phyloP scores from a whole-genome alignment of 2,329 filamentous ascomycete genomes.

The Shiraia bambusicola region DNA sequence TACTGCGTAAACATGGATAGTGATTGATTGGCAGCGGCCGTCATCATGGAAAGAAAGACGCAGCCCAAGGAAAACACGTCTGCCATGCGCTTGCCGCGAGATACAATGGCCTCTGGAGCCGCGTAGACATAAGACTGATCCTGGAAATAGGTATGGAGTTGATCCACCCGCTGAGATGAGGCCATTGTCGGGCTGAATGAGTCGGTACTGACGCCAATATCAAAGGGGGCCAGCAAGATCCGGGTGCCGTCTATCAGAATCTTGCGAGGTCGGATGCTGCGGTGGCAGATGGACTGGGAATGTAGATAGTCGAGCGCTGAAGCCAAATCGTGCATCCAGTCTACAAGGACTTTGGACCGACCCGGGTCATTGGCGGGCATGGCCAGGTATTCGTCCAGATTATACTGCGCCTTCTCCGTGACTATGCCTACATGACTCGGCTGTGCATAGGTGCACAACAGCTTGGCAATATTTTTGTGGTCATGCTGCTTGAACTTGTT shows the following conservation, averaged over 20 bases:
- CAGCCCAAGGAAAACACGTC: slow-evolving; percentile 46
- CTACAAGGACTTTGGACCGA: slow-evolving; percentile 39
- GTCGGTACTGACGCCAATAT: slow-evolving; percentile 34
- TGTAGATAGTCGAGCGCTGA: slow-evolving; percentile 44
- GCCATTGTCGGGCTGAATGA: slow-evolving; percentile 31
- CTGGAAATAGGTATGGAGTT: slow-evolving; percentile 33
- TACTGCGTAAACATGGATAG: slow-evolving; percentile 39
- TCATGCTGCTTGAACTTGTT: slow-evolving; percentile 42
- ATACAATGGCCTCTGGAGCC: slow-evolving; percentile 41
- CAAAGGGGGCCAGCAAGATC: slow-evolving; percentile 41
- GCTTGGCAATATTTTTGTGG: slow-evolving; percentile 42
- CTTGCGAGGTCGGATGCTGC: slow-evolving; percentile 43
- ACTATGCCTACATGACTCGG: slow-evolving; percentile 41
- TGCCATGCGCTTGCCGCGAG: slow-evolving; percentile 40
- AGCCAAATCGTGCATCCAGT: slow-evolving; percentile 46
- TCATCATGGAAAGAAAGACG: slow-evolving; percentile 44
- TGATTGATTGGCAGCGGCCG: slow-evolving; percentile 40
- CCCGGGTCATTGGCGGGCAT: slow-evolving; percentile 31
- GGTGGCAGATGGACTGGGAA: slow-evolving; percentile 40
- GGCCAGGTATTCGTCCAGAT: slow-evolving; percentile 42
- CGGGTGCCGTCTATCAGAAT: slow-evolving; percentile 42
- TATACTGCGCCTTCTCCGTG: slow-evolving; percentile 37
- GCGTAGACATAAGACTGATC: slow-evolving; percentile 43
- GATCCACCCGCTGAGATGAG: slow-evolving; percentile 33
- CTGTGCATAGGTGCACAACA: slow-evolving; percentile 44